These are phyloP conservation scores for Guadua angustifolia DNA, from an alignment of 176 grass and related monocot genomes.

Conservation along the genomic window DNA sequence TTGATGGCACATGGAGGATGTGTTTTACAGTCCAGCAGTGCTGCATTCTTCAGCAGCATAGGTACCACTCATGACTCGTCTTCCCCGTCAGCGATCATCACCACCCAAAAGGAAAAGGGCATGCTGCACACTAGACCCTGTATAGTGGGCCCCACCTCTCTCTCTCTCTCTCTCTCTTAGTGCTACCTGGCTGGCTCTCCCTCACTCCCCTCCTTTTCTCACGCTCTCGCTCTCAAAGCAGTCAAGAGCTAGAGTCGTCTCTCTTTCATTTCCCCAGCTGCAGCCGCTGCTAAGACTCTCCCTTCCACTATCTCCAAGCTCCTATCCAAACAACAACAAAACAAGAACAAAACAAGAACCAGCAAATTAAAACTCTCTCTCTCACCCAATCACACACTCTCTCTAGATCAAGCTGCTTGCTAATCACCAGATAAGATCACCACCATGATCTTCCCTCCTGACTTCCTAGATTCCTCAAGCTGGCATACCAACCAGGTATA, in stretches of 20 bases:
- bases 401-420: conserved; percentile 11
- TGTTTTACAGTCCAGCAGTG: too few species aligned
- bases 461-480: conserved; percentile 54
- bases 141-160: not conserved
- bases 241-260: not conserved
- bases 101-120: too few species aligned
- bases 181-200: not conserved
- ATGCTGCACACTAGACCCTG: not conserved
- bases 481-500: conserved; percentile 54
- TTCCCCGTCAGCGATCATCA: too few species aligned
- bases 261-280: conserved; percentile 28
- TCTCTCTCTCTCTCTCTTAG: not conserved
- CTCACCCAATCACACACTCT: not conserved
- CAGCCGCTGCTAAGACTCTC: conserved; percentile 37
- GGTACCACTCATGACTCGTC: too few species aligned
- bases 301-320: conserved; percentile 46
- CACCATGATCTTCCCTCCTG: conserved; percentile 59
- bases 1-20: too few species aligned
- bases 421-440: not conserved
- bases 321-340: not conserved
- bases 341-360: conserved; percentile 39
- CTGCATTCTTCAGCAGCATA: too few species aligned
- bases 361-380: not conserved
- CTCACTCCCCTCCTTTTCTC: conserved; percentile 8
- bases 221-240: conserved; percentile 26